A percentile compares a stretch with the other conserved stretches of the same genome.
Conservation (phyloP, 2,329 filamentous ascomycete species). For the Aspergillus fructus region DNA sequence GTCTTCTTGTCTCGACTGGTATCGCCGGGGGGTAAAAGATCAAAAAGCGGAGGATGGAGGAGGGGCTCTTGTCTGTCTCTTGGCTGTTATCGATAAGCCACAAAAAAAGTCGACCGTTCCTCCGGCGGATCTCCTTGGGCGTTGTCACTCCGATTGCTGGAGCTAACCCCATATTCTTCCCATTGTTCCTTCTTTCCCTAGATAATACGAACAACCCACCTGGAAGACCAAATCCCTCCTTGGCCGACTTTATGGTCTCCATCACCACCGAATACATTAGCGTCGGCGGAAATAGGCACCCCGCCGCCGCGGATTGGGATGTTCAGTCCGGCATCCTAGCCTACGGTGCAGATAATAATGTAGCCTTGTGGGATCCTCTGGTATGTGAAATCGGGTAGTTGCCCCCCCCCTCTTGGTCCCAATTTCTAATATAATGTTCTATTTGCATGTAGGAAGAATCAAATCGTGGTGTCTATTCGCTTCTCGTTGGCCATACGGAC, state of each 20-base stretch:
- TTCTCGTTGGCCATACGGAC: slow-evolving; percentile 75
- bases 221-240: neutral
- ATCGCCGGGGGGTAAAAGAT: neutral
- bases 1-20: neutral
- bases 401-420: no score
- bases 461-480: slow-evolving; percentile 59
- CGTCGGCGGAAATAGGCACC: slow-evolving; percentile 85
- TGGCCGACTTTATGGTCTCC: slow-evolving; percentile 32
- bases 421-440: slow-evolving; percentile 2
- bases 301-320: slow-evolving; percentile 88
- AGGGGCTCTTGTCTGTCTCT: slow-evolving; percentile 17
- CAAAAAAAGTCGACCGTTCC: slow-evolving; percentile 9
- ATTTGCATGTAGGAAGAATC: slow-evolving; percentile 38
- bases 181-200: neutral
- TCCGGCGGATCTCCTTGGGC: neutral
- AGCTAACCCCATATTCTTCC: neutral
- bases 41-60: slow-evolving; percentile 4
- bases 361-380: slow-evolving; percentile 82
- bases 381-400: slow-evolving; percentile 50
- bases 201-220: neutral
- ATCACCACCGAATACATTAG: slow-evolving; percentile 59
- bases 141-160: neutral
- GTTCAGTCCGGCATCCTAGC: slow-evolving; percentile 67
- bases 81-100: slow-evolving; percentile 13
- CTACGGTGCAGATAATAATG: slow-evolving; percentile 84